These are phyloP conservation scores for Phragmites australis DNA, from an alignment of 176 grass and related monocot species.

Conservation along the genomic window DNA sequence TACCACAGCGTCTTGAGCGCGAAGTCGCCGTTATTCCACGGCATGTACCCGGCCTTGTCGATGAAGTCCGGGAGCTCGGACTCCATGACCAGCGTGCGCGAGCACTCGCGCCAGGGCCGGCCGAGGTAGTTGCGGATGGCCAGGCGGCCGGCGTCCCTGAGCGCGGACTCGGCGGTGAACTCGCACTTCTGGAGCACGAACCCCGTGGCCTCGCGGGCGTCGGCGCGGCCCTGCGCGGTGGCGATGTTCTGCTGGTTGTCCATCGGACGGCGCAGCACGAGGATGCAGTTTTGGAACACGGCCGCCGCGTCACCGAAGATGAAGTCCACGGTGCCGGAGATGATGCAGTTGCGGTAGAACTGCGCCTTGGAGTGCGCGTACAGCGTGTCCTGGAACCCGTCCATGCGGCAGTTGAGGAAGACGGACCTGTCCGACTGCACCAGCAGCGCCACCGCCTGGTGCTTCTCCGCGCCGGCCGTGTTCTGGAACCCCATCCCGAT, in stretches of 20 bases:
- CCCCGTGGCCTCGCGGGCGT: constrained; percentile 67
- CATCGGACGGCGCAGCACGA: constrained; percentile 64
- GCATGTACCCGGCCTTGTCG: constrained; percentile 71
- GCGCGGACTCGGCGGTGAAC: constrained; percentile 51
- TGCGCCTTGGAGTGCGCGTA: constrained; percentile 83
- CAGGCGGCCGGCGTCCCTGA: constrained; percentile 16
- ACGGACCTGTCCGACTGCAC: constrained; percentile 71
- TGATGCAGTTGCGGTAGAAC: constrained; percentile 88
- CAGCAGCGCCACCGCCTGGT: constrained; percentile 88
- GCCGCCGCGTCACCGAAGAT: constrained; percentile 86
- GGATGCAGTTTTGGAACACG: constrained; percentile 87
- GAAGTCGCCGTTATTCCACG: constrained; percentile 76
- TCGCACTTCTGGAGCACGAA: constrained; percentile 92
- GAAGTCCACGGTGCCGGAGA: constrained; percentile 87
- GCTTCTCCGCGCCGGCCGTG: constrained; percentile 77
- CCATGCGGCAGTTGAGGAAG: constrained; percentile 89
- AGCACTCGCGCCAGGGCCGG: constrained; percentile 75
- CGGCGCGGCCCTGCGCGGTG: constrained; percentile 77
- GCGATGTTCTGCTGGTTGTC: constrained; percentile 91
- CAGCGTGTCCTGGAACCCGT: constrained; percentile 93
- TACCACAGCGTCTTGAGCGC: constrained; percentile 74
- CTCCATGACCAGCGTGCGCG: constrained; percentile 80
- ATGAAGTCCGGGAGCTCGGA: constrained; percentile 66
- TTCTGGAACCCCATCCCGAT: constrained; percentile 83
- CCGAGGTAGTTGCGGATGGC: constrained; percentile 65